phyloP scores from a whole-genome alignment of 2,329 filamentous ascomycete species.

The Bipolaris cookei region DNA sequence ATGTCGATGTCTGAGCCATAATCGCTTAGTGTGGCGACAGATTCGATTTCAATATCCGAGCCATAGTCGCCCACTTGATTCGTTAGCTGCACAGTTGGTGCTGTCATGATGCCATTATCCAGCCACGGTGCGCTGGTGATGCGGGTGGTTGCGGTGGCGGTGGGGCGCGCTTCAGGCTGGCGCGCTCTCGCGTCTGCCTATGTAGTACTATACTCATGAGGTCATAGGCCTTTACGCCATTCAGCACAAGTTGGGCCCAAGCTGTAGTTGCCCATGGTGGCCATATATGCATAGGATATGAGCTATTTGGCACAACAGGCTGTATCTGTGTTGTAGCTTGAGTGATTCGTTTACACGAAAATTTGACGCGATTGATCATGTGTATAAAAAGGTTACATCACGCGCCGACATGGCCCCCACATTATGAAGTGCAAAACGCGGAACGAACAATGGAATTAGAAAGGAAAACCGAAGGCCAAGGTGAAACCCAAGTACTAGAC shows the following conservation, averaged over 20 bases:
- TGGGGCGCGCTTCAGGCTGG: conserved; percentile 18
- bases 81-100: conserved; percentile 16
- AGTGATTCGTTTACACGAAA: neutral
- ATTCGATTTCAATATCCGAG: conserved; percentile 64
- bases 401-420: neutral
- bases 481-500: neutral
- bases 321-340: neutral
- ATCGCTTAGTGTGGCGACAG: conserved; percentile 55
- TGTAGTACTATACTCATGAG: conserved; percentile 14
- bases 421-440: neutral
- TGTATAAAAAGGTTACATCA: neutral
- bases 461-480: neutral
- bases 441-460: neutral
- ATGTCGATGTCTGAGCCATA: conserved; percentile 70
- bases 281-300: neutral
- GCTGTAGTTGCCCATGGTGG: neutral
- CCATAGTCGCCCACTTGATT: conserved; percentile 63
- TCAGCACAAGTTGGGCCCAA: neutral
- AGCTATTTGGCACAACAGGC: neutral
- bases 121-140: conserved; percentile 7
- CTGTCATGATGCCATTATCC: conserved; percentile 38
- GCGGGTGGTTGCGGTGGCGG: conserved; percentile 8
- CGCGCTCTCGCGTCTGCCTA: conserved; percentile 19
- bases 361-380: neutral
- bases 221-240: conserved; percentile 17